Percentiles rank a stretch among this genome's conserved stretches.
phyloP scores from a whole-genome alignment of 352 stramenopile species.

The Blastocystis sp. region DNA sequence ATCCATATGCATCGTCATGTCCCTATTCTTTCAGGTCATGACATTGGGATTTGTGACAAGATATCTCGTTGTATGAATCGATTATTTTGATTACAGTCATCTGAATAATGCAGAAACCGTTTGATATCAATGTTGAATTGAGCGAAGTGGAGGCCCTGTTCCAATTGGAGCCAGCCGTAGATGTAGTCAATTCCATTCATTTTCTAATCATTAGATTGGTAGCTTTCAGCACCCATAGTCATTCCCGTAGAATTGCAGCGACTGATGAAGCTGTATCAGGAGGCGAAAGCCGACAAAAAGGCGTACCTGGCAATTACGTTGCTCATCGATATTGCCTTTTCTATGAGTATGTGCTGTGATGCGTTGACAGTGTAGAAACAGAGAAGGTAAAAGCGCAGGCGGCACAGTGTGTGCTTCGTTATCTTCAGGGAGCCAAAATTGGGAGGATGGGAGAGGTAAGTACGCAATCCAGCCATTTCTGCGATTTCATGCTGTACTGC shows the following conservation, averaged over 20 bases:
- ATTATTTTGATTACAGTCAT: not conserved
- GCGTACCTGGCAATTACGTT: not conserved
- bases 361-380: not conserved
- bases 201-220: conserved; percentile 17
- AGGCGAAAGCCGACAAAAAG: not conserved
- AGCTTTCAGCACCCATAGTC: not conserved
- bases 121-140: conserved; percentile 5
- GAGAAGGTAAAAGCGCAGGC: not conserved
- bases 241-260: not conserved
- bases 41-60: not conserved
- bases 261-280: not conserved
- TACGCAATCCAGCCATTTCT: not conserved
- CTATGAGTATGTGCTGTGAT: not conserved
- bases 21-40: not conserved
- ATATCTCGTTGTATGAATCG: not conserved
- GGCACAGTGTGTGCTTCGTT: not conserved
- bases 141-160: not conserved
- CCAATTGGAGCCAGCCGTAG: not conserved
- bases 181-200: not conserved
- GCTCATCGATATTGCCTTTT: not conserved
- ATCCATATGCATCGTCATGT: not conserved
- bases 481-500: not conserved
- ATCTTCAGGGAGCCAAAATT: not conserved
- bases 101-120: not conserved
- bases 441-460: not conserved